Base-by-base conservation (phyloP, 805 yeast genomes). In the Priceomyces fermenticarens region DNA sequence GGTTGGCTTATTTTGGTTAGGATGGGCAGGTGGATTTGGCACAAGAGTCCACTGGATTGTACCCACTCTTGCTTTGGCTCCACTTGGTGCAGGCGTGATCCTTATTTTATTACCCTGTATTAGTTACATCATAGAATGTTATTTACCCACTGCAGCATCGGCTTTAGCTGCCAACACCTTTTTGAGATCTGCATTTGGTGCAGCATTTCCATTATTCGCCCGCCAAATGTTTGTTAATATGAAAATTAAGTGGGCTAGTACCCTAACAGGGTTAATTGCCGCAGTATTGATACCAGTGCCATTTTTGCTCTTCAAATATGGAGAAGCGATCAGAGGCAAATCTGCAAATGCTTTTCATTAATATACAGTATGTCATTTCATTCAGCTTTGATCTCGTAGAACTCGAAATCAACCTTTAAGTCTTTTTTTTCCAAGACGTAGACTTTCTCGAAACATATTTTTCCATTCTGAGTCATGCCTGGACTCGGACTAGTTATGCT, bases 11-110 rank as follows among this genome's bases (percentile, higher is more conserved):
- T 68, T 87, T 51, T 83, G 93, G 93, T 70, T 87, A 58, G 75
- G 83, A 41, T 87, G 95, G 95, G 68, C 88, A 4, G 95, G 93
- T 55, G 73, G 78, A 45, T 86, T 81, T 60, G 81, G 74, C 34
- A 57, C 78, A 25, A 58, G 61, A 11, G 76, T 84, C 25, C 93
- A 82, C 54, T 87, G 88, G 88, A 79, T 78, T 14, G 81, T 78
- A 4, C 63, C 75, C 6, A 62, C 60, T 5, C 45, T 71, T 13
- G 64, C 72, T 32, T 75, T 77, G 3, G 50, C 62, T 0, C 47
- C 43, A 34, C 39, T 50, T 32, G 62, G 60, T 4, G 43, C 43
- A 44, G 81, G 80, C 4, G 66, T 77, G 44, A 56, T 77, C 30
- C 65, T 69, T 35, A 66, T 75, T 34, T 78, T 78, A 65, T 75